Base-by-base conservation (phyloP, 78 protist genomes). In the Trichosphaerium sp. region DNA sequence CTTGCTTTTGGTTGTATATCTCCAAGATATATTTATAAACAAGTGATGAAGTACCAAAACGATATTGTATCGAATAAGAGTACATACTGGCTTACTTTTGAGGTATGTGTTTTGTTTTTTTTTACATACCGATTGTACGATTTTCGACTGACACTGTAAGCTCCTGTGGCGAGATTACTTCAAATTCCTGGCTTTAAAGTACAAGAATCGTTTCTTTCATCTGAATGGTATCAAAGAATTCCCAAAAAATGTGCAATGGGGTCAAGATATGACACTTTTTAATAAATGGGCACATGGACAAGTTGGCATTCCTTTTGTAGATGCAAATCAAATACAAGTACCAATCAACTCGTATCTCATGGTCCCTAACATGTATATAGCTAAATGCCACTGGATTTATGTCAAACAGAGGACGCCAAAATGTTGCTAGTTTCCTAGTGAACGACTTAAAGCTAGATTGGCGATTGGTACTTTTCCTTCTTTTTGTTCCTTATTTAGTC, bases 81-180 rank as follows among this genome's bases (percentile, higher is more conserved):
- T n/a, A 80, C 87, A 14, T 80, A 80, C 71, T 80, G 87, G 87
- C 54, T 63, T 42, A 0, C 35, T 4, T 73, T 73, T 21, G 79
- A 73, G 59, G 59, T 54, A 10, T 12, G 6, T 54, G 43, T 6
- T 34, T 10, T 35, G 6, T 21, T 34, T 12, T 10, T 10, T 34
- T 10, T 6, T 34, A 32, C 18, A 44, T 44, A 18, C 51, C 18
- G 28, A 21, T 18, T 44, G 51, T 32, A 54, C 28, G 11, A 34
- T 34, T 12, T 10, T 54, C n/a, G n/a, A n/a, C n/a, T n/a, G n/a
- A 12, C 6, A 34, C 6, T 35, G 6, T 10, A 10, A 54, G 73
- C 75, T 80, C 25, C 21, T 69, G 23, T 80, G 80, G 80, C 49
- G 82, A 18, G 87, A 80, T 48, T 80, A 69, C 77, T 73, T 74